Conservation (phyloP, 2,329 filamentous ascomycete genomes). For the Stagonosporopsis rhizophila region DNA sequence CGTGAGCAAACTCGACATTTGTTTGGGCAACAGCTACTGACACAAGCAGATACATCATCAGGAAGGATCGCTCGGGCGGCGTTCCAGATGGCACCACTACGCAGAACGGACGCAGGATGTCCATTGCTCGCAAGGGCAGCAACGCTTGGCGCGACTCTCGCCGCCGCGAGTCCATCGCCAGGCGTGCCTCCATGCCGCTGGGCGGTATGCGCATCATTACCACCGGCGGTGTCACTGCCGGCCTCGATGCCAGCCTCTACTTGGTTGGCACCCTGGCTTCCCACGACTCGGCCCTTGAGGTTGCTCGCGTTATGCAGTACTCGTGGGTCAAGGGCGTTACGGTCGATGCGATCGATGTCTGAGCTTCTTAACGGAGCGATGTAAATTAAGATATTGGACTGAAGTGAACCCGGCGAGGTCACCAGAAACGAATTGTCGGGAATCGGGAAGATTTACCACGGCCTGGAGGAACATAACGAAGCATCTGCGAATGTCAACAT, state of each 20-base stretch:
- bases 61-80: conserved; percentile 57
- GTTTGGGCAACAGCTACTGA: not conserved
- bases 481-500: conserved; percentile 29
- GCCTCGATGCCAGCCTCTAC: conserved; percentile 84
- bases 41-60: conserved; percentile 78
- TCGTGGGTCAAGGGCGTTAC: conserved; percentile 86
- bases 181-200: conserved; percentile 77
- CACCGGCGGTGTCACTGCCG: conserved; percentile 77
- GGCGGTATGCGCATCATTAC: conserved; percentile 77
- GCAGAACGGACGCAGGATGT: conserved; percentile 50
- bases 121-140: conserved; percentile 74
- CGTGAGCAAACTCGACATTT: conserved; percentile 23
- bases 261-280: conserved; percentile 83
- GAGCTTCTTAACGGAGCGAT: conserved; percentile 44
- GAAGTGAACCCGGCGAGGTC: conserved; percentile 29
- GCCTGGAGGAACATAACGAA: conserved; percentile 38
- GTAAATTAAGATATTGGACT: conserved; percentile 33
- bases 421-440: conserved; percentile 34
- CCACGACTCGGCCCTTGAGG: conserved; percentile 76
- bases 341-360: conserved; percentile 85
- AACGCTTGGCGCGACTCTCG: conserved; percentile 80
- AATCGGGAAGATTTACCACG: conserved; percentile 37
- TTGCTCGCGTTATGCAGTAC: conserved; percentile 79
- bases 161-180: conserved; percentile 80
- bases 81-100: conserved; percentile 63